Percentiles rank a stretch among this genome's conserved stretches.
Evolutionary conservation across 2,329 filamentous ascomycete species (phyloP).

Genomic region (Lachnellula cervina): DNA sequence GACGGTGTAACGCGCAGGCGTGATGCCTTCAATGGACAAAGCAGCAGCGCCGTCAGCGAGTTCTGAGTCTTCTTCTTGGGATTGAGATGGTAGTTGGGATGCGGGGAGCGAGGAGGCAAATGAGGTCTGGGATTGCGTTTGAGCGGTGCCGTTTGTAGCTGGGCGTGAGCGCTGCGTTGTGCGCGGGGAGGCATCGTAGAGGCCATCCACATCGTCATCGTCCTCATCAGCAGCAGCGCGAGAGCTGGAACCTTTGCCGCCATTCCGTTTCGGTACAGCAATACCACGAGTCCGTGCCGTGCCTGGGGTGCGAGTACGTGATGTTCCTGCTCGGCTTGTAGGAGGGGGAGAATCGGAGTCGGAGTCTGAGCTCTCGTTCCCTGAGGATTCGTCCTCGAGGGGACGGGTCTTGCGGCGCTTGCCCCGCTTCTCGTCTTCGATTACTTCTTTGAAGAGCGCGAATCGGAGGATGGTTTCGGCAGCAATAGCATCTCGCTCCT

Average conservation of each 20-base stretch:
- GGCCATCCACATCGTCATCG: slow-evolving; percentile 39
- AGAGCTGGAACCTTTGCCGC: slow-evolving; percentile 27
- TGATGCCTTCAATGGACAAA: slow-evolving; percentile 24
- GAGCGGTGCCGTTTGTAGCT: slow-evolving; percentile 6
- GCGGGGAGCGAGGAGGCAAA: slow-evolving; percentile 37
- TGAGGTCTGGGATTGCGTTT: slow-evolving; percentile 32
- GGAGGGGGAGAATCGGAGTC: slow-evolving; percentile 31
- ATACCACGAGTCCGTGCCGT: slow-evolving; percentile 31
- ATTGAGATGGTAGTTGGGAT: slow-evolving; percentile 28
- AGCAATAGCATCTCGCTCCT: slow-evolving; percentile 80
- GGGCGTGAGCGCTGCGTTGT: slow-evolving; percentile 21
- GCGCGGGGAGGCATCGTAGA: slow-evolving; percentile 32
- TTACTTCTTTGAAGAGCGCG: slow-evolving; percentile 93
- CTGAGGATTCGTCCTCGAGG: slow-evolving; percentile 52
- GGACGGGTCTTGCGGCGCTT: slow-evolving; percentile 69
- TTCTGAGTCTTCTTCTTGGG: slow-evolving; percentile 26
- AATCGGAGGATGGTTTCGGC: slow-evolving; percentile 90
- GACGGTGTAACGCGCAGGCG: slow-evolving; percentile 58
- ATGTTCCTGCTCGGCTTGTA: slow-evolving; percentile 25
- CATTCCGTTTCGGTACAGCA: slow-evolving; percentile 25
- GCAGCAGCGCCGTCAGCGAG: slow-evolving; percentile 26
- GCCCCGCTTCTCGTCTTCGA: slow-evolving; percentile 74
- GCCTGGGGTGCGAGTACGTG: slow-evolving; percentile 30
- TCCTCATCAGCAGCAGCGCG: slow-evolving; percentile 43
- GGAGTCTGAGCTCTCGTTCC: slow-evolving; percentile 56